Evolutionary conservation across 768 basidiomycete species (phyloP).

Genomic region (Gloeostereum incarnatum): DNA sequence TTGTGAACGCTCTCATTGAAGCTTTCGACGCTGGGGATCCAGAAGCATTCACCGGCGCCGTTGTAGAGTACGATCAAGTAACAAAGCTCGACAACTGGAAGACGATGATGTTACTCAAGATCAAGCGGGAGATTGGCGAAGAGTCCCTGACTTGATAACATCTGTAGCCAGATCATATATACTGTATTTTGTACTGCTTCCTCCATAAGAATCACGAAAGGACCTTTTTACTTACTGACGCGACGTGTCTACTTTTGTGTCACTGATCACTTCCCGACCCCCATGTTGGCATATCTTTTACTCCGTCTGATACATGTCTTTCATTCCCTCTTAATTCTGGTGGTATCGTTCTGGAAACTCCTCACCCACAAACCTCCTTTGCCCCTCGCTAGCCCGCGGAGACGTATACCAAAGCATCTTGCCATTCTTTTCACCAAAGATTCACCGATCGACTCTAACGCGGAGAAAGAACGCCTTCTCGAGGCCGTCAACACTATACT

Average conservation of each 20-base stretch:
- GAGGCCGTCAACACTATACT: constrained; percentile 44
- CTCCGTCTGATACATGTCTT: constrained; percentile 51
- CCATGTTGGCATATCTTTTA: constrained; percentile 34
- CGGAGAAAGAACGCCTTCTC: constrained; percentile 32
- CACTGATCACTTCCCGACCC: too few relatives aligned
- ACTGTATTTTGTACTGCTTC: too few relatives aligned
- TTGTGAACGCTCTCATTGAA: constrained; percentile 69
- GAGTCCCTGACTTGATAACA: too few relatives aligned
- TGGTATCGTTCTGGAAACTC: constrained; percentile 30
- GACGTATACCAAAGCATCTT: constrained; percentile 55
- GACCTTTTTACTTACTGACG: too few relatives aligned
- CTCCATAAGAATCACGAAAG: too few relatives aligned
- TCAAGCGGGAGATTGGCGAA: constrained; percentile 73
- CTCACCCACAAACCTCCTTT: constrained; percentile 28
- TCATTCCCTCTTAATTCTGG: constrained; percentile 34
- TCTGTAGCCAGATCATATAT: too few relatives aligned
- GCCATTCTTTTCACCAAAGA: constrained; percentile 53
- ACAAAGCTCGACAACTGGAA: constrained; percentile 96
- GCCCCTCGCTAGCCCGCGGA: constrained; percentile 41
- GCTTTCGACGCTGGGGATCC: constrained; percentile 64
- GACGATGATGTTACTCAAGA: constrained; percentile 80
- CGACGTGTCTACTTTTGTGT: too few relatives aligned
- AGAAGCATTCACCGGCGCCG: constrained; percentile 70
- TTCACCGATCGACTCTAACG: constrained; percentile 21
- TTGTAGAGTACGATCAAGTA: constrained; percentile 89